Evolutionary conservation across 495 filamentous ascomycete genomes (phyloP), one percentile per base, ranked within the genome.

Genomic region (Pseudevernia furfuracea): DNA sequence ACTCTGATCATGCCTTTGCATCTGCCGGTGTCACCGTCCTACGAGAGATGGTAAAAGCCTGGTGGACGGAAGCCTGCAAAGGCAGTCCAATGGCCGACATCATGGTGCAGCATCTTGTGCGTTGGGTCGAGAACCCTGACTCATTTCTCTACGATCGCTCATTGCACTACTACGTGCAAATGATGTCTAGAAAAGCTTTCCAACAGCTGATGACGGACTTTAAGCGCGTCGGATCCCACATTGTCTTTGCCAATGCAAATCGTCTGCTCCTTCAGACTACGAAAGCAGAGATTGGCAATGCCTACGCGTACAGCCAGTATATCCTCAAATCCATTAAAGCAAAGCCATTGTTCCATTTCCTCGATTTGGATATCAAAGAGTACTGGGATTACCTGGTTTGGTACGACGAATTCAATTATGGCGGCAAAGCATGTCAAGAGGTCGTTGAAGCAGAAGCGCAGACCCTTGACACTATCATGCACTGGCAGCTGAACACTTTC

Each of bases 341-440:
- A 30, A 97, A 96, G 70, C 92, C 94, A 0, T 82, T 96, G 0
- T 99, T 99, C 79, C 89, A 96, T 73, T 99, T 99, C 75, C 86
- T 99, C 58, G 95, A 99, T 68, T 81, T 99, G 14, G 90, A 97
- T 68, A 96, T 99, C 73, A 96, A 92, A 69, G 94, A 99, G 73
- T 99, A 97, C 73, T 99, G 94, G 94, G 94, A 99, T 72, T 97
- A 97, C 74, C 85, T 99, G 1, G 86, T 96, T n/a, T 99, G 94
- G 94, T 97, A 97, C 66, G 94, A 99, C 73, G 92, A 96, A 75
- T 94, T 92, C 78, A 99, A 99, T 75, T 96, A 97, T 73, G 94
- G 94, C 60, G 94, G 94, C 62, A 96, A 94, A 71, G 95, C 90
- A 4, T 94, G 89, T 71, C 82, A 85, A 38, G 84, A 94, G 68